Evolutionary conservation across 2,329 filamentous ascomycete species (phyloP).

Genomic region (Fusarium dimerum): DNA sequence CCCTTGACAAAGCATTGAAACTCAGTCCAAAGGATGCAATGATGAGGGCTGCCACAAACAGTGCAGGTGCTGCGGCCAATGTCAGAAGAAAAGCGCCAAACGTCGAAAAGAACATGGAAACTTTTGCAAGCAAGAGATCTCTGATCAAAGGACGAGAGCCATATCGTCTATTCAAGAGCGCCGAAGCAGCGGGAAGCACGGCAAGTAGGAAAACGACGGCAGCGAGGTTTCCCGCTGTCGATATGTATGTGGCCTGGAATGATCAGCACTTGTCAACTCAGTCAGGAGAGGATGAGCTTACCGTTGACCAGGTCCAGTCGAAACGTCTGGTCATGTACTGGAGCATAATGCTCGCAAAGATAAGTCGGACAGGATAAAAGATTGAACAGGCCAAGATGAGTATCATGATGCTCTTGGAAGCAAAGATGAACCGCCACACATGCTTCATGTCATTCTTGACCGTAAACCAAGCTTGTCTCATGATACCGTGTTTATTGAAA

Average conservation of each 20-base stretch:
- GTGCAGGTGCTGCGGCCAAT: constrained; percentile 34
- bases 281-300: constrained; percentile 12
- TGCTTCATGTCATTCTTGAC: constrained; percentile 35
- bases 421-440: constrained; percentile 42
- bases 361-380: constrained; percentile 33
- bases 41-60: constrained; percentile 44
- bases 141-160: constrained; percentile 36
- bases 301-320: constrained; percentile 47
- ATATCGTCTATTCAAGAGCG: constrained; percentile 33
- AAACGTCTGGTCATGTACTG: constrained; percentile 57
- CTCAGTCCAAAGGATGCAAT: constrained; percentile 49
- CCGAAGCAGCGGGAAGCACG: constrained; percentile 39
- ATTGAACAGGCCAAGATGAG: constrained; percentile 38
- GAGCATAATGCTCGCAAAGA: constrained; percentile 40
- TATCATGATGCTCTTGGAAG: constrained; percentile 39
- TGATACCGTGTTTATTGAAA: constrained; percentile 11
- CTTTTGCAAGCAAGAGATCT: constrained; percentile 43
- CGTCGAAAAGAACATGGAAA: constrained; percentile 33
- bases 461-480: constrained; percentile 29
- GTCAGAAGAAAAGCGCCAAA: constrained; percentile 41
- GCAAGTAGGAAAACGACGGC: constrained; percentile 41
- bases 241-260: constrained; percentile 41
- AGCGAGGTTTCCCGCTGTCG: constrained; percentile 39
- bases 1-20: constrained; percentile 44
- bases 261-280: background rate